A percentile compares a stretch with the other conserved stretches of the same genome.
phyloP scores from a whole-genome alignment of 495 filamentous ascomycete genomes.

The Xylaria curta region DNA sequence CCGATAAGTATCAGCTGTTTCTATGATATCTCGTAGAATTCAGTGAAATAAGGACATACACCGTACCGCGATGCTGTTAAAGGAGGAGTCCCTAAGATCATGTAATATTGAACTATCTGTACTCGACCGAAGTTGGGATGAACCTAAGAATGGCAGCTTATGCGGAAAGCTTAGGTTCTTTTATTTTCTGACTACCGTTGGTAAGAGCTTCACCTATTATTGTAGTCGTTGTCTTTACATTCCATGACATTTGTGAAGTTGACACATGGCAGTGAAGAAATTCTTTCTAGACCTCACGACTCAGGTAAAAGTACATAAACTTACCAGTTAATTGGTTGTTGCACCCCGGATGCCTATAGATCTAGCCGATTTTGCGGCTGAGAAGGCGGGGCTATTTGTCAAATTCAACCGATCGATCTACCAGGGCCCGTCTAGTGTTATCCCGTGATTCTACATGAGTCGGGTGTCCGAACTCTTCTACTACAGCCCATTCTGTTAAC shows the following conservation, averaged over 20 bases:
- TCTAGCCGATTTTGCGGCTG: not conserved
- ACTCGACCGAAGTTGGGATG: not conserved
- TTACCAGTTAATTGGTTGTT: not conserved
- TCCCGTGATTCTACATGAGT: not conserved
- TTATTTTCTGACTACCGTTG: not conserved
- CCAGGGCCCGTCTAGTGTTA: not conserved
- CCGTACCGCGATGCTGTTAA: not conserved
- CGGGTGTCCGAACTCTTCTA: not conserved
- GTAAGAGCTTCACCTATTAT: not conserved
- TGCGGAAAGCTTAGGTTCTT: not conserved
- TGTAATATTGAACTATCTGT: not conserved
- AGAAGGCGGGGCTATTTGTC: conserved; percentile 1
- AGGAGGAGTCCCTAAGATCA: not conserved
- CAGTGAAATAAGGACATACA: not conserved
- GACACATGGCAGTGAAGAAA: not conserved
- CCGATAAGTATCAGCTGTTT: not conserved
- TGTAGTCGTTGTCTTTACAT: not conserved
- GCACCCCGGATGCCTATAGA: not conserved
- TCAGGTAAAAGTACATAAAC: not conserved
- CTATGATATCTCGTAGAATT: not conserved
- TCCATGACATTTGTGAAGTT: not conserved
- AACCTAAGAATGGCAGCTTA: too few relatives aligned
- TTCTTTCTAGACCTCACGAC: not conserved
- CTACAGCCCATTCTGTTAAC: not conserved
- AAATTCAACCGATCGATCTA: not conserved